A percentile compares a stretch with the other conserved stretches of the same genome.
Conservation (phyloP, 2,329 filamentous ascomycete species). For the Hymenoscyphus repandus region DNA sequence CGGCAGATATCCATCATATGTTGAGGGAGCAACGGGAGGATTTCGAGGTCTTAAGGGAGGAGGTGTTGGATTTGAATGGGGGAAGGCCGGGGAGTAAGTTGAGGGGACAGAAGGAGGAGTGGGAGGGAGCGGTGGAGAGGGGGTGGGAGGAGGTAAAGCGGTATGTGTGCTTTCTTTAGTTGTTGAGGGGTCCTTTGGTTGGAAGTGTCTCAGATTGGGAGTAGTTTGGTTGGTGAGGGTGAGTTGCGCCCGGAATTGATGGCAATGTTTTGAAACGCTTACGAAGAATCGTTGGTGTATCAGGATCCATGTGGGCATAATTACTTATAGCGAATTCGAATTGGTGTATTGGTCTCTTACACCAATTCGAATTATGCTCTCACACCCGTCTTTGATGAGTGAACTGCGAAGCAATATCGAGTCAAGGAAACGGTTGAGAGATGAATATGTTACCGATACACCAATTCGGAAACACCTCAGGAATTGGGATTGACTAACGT, state of each 20-base stretch:
- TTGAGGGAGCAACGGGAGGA: slow-evolving; percentile 79
- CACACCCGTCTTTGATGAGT: no score
- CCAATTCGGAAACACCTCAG: slow-evolving; percentile 4
- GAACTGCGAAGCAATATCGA: no score
- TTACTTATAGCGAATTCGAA: no score
- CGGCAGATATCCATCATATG: slow-evolving; percentile 71
- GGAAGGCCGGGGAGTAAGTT: slow-evolving; percentile 46
- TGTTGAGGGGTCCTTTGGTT: no score
- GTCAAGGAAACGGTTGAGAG: no score
- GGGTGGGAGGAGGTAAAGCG: slow-evolving; percentile 65
- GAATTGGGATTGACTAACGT: background rate
- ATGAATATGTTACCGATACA: no score
- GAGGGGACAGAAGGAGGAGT: slow-evolving; percentile 57
- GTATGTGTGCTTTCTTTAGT: slow-evolving; percentile 39
- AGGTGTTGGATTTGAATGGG: slow-evolving; percentile 63
- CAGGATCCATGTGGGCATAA: no score
- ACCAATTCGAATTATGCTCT: no score
- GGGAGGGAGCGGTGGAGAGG: slow-evolving; percentile 62
- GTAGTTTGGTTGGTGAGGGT: background rate
- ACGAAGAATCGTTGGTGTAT: no score
- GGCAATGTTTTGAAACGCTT: no score
- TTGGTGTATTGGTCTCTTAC: no score
- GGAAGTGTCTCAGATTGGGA: background rate
- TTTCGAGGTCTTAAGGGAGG: slow-evolving; percentile 72
- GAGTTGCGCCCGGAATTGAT: no score